Evolutionary conservation across 2,329 filamentous ascomycete genomes (phyloP).

Genomic region (Nannizzia gypsea): DNA sequence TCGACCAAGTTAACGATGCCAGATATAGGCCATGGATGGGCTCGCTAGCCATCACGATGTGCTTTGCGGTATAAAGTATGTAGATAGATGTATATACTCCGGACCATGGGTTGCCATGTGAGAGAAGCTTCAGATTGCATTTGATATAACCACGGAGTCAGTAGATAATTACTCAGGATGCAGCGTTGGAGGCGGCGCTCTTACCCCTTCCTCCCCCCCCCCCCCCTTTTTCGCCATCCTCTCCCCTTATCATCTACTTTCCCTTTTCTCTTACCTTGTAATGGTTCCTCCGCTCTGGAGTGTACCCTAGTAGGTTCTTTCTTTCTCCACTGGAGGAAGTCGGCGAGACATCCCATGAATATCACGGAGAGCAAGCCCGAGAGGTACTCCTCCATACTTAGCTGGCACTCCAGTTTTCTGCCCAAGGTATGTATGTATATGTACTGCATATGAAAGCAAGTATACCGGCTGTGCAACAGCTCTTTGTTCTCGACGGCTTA

Average conservation of each 20-base stretch:
- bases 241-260: too few relatives aligned
- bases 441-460: background rate
- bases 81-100: background rate
- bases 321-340: background rate
- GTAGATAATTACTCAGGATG: too few relatives aligned
- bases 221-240: too few relatives aligned
- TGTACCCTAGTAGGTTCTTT: background rate
- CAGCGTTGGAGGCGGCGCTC: too few relatives aligned
- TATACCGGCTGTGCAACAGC: background rate
- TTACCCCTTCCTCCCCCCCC: too few relatives aligned
- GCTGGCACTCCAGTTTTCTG: too few relatives aligned
- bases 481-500: background rate
- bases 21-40: conserved; percentile 1
- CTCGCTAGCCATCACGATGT: background rate
- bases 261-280: background rate
- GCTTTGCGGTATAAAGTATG: background rate
- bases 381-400: background rate
- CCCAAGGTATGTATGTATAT: too few relatives aligned
- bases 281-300: background rate
- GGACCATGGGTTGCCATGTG: too few relatives aligned
- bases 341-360: background rate
- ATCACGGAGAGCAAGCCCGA: background rate
- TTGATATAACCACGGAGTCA: too few relatives aligned
- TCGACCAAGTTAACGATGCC: too few relatives aligned
- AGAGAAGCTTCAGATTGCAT: background rate